Conservation (phyloP, 2,329 filamentous ascomycete species). For the Nemania sp. region DNA sequence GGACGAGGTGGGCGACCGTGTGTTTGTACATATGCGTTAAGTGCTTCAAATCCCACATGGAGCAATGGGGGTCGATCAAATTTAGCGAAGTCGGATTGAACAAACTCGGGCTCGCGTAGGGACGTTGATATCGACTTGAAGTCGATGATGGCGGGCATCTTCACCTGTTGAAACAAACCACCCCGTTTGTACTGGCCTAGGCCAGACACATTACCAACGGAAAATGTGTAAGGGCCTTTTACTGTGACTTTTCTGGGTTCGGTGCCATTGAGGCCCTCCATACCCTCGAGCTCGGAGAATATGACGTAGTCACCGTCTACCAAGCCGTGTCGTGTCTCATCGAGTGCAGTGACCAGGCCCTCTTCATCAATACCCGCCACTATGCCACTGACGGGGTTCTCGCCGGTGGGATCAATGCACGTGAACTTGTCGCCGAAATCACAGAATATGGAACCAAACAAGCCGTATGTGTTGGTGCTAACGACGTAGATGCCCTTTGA, state of each 20-base stretch:
- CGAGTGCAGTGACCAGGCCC: constrained; percentile 89
- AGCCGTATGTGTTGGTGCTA: constrained; percentile 87
- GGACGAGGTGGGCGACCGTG: constrained; percentile 83
- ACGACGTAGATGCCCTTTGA: constrained; percentile 92
- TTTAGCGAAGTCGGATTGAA: constrained; percentile 97
- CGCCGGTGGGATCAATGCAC: constrained; percentile 88
- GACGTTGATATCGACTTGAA: constrained; percentile 86
- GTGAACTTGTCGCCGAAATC: constrained; percentile 97
- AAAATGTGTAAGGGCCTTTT: constrained; percentile 97
- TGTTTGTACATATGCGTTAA: constrained; percentile 84
- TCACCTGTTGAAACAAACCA: constrained; percentile 93
- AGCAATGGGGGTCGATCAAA: constrained; percentile 94
- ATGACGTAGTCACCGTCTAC: constrained; percentile 98
- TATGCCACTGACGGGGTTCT: constrained; percentile 88
- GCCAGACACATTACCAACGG: constrained; percentile 90
- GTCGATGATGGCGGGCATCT: constrained; percentile 94
- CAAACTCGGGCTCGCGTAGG: constrained; percentile 86
- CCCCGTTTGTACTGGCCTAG: constrained; percentile 89
- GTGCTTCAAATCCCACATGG: constrained; percentile 90
- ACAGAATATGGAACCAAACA: constrained; percentile 96
- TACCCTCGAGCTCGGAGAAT: constrained; percentile 91
- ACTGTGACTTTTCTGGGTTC: constrained; percentile 92
- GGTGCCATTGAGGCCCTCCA: constrained; percentile 86
- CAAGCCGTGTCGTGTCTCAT: constrained; percentile 93
- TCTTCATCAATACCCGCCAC: constrained; percentile 90